Evolutionary conservation across 495 filamentous ascomycete species (phyloP).

Genomic region (Aspergillus conjunctus): DNA sequence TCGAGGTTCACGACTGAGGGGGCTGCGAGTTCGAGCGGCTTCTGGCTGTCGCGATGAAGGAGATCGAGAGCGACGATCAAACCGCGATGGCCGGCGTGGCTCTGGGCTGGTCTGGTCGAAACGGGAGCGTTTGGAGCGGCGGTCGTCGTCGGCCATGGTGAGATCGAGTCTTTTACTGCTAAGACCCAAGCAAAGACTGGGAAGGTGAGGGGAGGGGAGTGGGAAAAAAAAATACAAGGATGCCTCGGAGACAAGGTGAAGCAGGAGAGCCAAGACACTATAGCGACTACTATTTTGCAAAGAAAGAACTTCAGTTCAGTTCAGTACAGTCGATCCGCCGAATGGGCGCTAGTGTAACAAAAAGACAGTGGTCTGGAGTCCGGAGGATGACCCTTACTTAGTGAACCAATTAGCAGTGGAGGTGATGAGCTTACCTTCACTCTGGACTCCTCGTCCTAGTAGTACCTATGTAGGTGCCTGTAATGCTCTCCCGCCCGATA

Average conservation of each 20-base stretch:
- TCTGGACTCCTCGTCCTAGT: no score
- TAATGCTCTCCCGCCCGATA: no score
- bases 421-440: not conserved
- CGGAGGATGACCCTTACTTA: not conserved
- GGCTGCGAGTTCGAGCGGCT: constrained; percentile 76
- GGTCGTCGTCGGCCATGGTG: constrained; percentile 77
- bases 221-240: constrained; percentile 12
- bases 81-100: constrained; percentile 68
- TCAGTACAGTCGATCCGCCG: constrained; percentile 22
- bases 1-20: constrained; percentile 60
- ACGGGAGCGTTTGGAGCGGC: constrained; percentile 81
- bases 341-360: constrained; percentile 22
- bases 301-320: constrained; percentile 27
- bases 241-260: constrained; percentile 6
- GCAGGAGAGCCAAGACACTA: constrained; percentile 7
- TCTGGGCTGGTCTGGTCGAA: constrained; percentile 89
- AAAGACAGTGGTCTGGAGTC: constrained; percentile 7
- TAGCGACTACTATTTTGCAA: constrained; percentile 26
- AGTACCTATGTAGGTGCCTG: no score
- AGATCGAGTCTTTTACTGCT: not conserved
- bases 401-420: constrained; percentile 11
- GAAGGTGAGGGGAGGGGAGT: constrained; percentile 1
- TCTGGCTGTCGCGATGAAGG: constrained; percentile 66
- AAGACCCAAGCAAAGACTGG: not conserved
- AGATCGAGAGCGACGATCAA: constrained; percentile 85